Evolutionary conservation across 345 rosid species (phyloP).

Genomic region (Cardiospermum halicacabum): DNA sequence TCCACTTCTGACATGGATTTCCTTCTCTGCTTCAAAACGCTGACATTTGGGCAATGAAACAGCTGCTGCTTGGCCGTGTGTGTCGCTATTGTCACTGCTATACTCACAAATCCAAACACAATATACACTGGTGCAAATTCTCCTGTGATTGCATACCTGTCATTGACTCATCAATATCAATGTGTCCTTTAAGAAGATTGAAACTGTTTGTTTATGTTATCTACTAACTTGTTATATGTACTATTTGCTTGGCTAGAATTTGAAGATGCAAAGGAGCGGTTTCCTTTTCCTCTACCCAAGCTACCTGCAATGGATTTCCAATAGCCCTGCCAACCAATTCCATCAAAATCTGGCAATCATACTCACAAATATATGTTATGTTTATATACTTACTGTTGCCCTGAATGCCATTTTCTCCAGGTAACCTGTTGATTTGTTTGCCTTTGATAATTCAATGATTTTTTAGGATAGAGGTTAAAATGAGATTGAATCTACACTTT

Average conservation of each 20-base stretch:
- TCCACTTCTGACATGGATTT: constrained; percentile 39
- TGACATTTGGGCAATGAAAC: constrained; percentile 34
- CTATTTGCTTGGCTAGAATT: constrained; percentile 2
- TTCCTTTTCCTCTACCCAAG: constrained; percentile 7
- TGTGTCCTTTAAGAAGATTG: neutral
- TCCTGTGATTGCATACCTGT: constrained; percentile 30
- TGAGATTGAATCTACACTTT: constrained; percentile 6
- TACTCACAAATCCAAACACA: constrained; percentile 33
- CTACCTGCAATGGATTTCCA: constrained; percentile 20
- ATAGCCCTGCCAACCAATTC: constrained; percentile 10
- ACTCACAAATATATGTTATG: no score
- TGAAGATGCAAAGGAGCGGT: constrained; percentile 18
- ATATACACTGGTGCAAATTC: constrained; percentile 39
- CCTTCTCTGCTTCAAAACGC: constrained; percentile 46
- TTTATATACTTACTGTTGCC: constrained; percentile 14
- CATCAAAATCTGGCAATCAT: neutral
- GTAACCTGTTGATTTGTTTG: neutral
- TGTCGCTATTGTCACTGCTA: constrained; percentile 28
- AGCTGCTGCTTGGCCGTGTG: constrained; percentile 50
- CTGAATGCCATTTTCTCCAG: constrained; percentile 26
- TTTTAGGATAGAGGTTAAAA: neutral
- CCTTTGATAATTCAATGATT: neutral
- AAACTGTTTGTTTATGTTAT: neutral
- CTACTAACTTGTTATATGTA: constrained; percentile 13
- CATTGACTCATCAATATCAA: neutral